phyloP scores from a whole-genome alignment of 306 rosid species.

The Leucaena leucocephala region DNA sequence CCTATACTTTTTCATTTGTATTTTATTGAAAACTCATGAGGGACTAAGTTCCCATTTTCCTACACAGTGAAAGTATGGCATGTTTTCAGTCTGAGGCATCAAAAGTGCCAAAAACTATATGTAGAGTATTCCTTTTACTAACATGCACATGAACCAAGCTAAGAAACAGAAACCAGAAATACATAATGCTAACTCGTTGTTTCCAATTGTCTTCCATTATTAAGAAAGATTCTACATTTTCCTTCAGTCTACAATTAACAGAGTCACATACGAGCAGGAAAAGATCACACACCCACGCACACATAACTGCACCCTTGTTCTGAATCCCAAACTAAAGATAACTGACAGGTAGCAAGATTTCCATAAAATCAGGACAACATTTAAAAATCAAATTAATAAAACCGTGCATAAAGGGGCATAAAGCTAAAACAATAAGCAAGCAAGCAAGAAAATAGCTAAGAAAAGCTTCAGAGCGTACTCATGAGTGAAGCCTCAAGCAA shows the following conservation, averaged over 20 bases:
- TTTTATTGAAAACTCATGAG: background rate
- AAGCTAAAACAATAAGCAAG: background rate
- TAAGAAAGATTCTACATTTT: background rate
- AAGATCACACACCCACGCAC: background rate
- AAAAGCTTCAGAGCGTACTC: conserved; percentile 52
- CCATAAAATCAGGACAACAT: background rate
- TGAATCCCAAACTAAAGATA: background rate
- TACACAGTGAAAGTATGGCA: background rate
- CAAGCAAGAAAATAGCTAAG: conserved; percentile 21
- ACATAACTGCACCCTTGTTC: background rate
- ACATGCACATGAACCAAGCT: background rate
- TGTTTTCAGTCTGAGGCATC: background rate
- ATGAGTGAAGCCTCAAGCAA: conserved; percentile 90
- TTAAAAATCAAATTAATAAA: background rate
- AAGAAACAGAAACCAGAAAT: background rate
- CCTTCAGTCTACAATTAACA: conserved; percentile 13
- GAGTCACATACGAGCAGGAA: background rate
- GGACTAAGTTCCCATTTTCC: background rate
- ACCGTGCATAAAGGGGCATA: background rate
- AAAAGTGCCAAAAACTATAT: conserved; percentile 5
- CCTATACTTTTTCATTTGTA: background rate
- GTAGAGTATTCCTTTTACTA: background rate
- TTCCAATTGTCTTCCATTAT: background rate
- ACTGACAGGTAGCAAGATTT: conserved; percentile 12
- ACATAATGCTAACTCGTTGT: background rate